phyloP scores from a whole-genome alignment of 2,329 filamentous ascomycete species.

The Clonostachys sp. region DNA sequence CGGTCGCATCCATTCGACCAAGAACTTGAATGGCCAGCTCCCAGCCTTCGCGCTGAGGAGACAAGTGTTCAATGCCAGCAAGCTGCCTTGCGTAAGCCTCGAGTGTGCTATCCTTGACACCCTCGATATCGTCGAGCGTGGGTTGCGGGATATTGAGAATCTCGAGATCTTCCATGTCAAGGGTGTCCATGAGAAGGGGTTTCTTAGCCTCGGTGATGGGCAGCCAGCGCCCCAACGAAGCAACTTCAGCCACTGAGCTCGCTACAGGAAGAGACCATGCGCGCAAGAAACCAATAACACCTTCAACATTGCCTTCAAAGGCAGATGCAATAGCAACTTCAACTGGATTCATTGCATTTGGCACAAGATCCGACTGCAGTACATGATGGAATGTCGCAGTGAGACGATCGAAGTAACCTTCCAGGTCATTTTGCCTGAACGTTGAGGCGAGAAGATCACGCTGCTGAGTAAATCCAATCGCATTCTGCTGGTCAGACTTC shows the following conservation, averaged over 20 bases:
- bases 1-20: conserved; percentile 71
- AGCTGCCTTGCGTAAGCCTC: conserved; percentile 69
- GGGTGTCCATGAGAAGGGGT: conserved; percentile 54
- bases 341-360: conserved; percentile 70
- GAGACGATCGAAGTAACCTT: conserved; percentile 71
- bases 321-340: conserved; percentile 80
- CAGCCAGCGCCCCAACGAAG: conserved; percentile 80
- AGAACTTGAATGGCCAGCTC: conserved; percentile 82
- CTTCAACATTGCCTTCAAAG: conserved; percentile 78
- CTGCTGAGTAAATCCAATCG: conserved; percentile 10
- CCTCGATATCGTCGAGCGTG: conserved; percentile 53
- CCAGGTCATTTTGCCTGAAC: conserved; percentile 44
- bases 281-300: conserved; percentile 68
- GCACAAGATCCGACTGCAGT: conserved; percentile 65
- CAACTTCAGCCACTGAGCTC: conserved; percentile 76
- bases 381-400: conserved; percentile 66
- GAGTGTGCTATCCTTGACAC: conserved; percentile 77
- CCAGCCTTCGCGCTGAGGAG: conserved; percentile 67
- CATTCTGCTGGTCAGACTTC: conserved; percentile 6
- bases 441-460: conserved; percentile 26
- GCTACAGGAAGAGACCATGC: conserved; percentile 79
- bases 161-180: conserved; percentile 82
- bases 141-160: conserved; percentile 65
- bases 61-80: conserved; percentile 48
- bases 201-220: conserved; percentile 34